phyloP scores from a whole-genome alignment of 169 alveolate genomes.

The Plasmodium vivax region DNA sequence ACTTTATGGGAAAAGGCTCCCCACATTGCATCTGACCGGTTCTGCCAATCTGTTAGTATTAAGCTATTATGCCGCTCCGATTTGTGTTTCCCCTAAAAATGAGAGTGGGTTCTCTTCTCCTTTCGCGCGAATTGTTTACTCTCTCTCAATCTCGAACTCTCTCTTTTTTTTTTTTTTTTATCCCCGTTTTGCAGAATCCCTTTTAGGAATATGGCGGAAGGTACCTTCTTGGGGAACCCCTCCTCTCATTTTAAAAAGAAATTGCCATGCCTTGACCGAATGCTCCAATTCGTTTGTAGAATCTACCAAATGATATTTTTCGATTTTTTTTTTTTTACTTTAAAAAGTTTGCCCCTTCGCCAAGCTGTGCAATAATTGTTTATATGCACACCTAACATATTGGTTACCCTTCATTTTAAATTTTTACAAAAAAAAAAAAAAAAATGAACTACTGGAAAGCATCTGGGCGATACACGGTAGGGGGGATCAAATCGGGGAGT shows the following conservation, averaged over 20 bases:
- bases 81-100: background rate
- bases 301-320: slow-evolving; percentile 1
- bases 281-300: background rate
- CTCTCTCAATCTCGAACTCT: no score
- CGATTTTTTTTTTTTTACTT: background rate
- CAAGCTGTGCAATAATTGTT: background rate
- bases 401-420: background rate
- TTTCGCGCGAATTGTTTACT: background rate
- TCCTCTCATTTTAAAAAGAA: background rate
- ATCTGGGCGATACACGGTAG: background rate
- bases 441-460: background rate
- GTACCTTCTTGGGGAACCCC: background rate
- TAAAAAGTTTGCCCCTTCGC: background rate
- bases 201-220: background rate
- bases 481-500: background rate
- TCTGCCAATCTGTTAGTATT: background rate
- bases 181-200: background rate
- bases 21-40: background rate
- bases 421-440: background rate
- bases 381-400: background rate
- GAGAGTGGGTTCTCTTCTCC: background rate
- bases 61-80: background rate
- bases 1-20: background rate
- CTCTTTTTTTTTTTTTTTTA: background rate
- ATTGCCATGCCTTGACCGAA: background rate